phyloP scores from a whole-genome alignment of 257 asterid genomes.

The Solanum virginianum region DNA sequence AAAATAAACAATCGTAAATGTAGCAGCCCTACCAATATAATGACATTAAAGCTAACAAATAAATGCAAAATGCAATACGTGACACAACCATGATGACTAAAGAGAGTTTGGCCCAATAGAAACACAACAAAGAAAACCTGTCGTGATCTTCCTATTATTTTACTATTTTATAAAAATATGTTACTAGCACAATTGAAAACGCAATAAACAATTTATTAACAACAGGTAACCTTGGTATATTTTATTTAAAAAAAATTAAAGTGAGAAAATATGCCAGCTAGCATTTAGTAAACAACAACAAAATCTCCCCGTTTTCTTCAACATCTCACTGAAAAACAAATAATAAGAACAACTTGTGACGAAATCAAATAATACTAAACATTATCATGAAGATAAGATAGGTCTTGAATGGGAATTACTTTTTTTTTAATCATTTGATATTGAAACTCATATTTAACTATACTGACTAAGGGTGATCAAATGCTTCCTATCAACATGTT shows the following conservation, averaged over 20 bases:
- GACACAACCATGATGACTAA: background rate
- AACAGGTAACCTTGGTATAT: background rate
- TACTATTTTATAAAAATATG: background rate
- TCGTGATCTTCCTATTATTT: background rate
- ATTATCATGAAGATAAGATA: background rate
- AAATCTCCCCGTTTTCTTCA: background rate
- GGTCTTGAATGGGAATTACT: background rate
- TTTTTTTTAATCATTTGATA: background rate
- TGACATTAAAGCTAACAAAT: background rate
- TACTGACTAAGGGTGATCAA: background rate
- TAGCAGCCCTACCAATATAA: conserved; percentile 10
- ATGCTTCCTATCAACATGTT: background rate
- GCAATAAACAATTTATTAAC: background rate
- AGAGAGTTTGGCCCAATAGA: background rate
- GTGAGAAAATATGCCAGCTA: background rate
- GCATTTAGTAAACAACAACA: background rate
- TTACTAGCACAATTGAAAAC: background rate
- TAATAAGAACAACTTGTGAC: background rate
- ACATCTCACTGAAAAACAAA: background rate
- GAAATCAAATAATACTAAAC: background rate
- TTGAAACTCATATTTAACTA: background rate
- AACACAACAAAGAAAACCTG: background rate
- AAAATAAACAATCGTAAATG: background rate
- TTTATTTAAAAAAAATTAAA: background rate
- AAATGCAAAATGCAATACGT: background rate